Evolutionary conservation across 2,329 filamentous ascomycete species (phyloP).

Genomic region (Claviceps sp.): DNA sequence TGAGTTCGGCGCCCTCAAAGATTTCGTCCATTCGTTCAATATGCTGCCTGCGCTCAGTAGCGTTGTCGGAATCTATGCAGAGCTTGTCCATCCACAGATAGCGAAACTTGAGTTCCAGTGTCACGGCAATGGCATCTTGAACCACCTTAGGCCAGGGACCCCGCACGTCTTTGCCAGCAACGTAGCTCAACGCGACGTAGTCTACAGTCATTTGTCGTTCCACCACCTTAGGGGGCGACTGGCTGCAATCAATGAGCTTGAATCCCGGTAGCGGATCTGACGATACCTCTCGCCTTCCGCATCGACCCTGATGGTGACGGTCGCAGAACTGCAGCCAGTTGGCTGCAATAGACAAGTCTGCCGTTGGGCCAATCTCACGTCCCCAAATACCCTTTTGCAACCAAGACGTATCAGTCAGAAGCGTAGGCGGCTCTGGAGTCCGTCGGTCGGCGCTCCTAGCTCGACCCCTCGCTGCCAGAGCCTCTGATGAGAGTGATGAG

Average conservation of each 20-base stretch:
- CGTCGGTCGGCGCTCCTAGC: slow-evolving; percentile 5
- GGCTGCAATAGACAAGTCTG: slow-evolving; percentile 18
- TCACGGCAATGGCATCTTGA: slow-evolving; percentile 18
- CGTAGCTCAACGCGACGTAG: slow-evolving; percentile 23
- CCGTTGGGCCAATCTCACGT: slow-evolving; percentile 16
- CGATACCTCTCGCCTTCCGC: slow-evolving; percentile 14
- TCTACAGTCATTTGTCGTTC: slow-evolving; percentile 15
- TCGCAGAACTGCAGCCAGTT: slow-evolving; percentile 23
- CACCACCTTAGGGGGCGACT: slow-evolving; percentile 18
- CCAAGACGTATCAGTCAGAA: slow-evolving; percentile 11
- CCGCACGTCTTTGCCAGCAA: slow-evolving; percentile 16
- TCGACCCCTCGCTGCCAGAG: slow-evolving; percentile 7
- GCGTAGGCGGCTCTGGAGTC: slow-evolving; percentile 4
- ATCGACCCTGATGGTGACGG: slow-evolving; percentile 19
- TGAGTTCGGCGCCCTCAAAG: slow-evolving; percentile 20
- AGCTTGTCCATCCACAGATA: slow-evolving; percentile 27
- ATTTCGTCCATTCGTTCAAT: slow-evolving; percentile 25
- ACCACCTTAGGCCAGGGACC: slow-evolving; percentile 20
- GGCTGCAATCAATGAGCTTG: slow-evolving; percentile 20
- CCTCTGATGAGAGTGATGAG: slow-evolving; percentile 8
- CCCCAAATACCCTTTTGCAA: slow-evolving; percentile 21
- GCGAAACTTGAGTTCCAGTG: slow-evolving; percentile 17
- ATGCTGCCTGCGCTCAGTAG: slow-evolving; percentile 16
- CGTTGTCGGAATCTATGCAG: slow-evolving; percentile 17
- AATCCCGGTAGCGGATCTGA: slow-evolving; percentile 18